A percentile compares a stretch with the other conserved stretches of the same genome.
phyloP scores from a whole-genome alignment of 2,329 filamentous ascomycete species.

The Orbilia blumenaviensis region DNA sequence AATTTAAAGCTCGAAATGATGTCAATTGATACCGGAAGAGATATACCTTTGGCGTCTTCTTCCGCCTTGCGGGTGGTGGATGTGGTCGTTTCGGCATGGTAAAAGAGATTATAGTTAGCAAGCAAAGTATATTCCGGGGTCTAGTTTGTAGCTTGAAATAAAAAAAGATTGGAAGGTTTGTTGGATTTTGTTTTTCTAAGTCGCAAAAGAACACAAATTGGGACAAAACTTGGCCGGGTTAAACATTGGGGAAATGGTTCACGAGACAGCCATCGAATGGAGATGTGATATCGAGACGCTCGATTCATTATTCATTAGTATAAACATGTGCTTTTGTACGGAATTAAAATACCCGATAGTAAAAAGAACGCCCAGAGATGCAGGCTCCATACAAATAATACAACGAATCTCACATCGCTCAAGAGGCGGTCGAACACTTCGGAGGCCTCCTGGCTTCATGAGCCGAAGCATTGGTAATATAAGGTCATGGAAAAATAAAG shows the following conservation, averaged over 20 bases:
- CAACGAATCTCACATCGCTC: not conserved
- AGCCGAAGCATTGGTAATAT: not conserved
- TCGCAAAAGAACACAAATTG: constrained; percentile 24
- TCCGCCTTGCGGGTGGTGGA: constrained; percentile 31
- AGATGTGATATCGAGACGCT: not conserved
- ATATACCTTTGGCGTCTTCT: constrained; percentile 46
- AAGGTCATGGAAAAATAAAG: too few species aligned
- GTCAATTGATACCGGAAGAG: not conserved
- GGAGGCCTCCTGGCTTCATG: constrained; percentile 12
- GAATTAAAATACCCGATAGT: not conserved
- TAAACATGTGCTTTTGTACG: not conserved
- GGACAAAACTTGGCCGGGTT: not conserved
- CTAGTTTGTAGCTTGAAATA: too few species aligned
- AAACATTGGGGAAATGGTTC: too few species aligned
- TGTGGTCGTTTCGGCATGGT: constrained; percentile 49
- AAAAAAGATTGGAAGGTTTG: constrained; percentile 3
- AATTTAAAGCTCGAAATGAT: not conserved
- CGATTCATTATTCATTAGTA: constrained; percentile 27
- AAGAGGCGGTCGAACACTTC: constrained; percentile 40
- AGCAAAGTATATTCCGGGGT: too few species aligned
- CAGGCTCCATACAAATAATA: not conserved
- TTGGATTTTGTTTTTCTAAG: constrained; percentile 26
- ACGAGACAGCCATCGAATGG: too few species aligned
- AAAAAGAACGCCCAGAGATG: constrained; percentile 11
- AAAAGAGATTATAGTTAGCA: not conserved